Conservation (phyloP, 495 filamentous ascomycete species). For the Penicillium psychrofluorescens region DNA sequence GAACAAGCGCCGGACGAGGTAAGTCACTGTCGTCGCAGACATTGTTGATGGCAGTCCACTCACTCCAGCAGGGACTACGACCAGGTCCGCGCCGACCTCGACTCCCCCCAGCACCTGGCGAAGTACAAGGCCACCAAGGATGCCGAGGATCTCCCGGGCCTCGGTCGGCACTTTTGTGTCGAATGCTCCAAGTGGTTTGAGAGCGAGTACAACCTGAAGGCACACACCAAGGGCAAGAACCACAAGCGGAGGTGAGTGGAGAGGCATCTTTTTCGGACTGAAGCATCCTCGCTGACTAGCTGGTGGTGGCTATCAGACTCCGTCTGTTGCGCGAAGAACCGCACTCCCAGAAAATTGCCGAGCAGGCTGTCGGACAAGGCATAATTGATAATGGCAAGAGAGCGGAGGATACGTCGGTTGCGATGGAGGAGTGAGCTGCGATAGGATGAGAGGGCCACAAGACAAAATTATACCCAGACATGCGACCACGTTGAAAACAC, state of each 20-base stretch:
- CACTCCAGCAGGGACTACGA: slow-evolving; percentile 63
- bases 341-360: slow-evolving; percentile 78
- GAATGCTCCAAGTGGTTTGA: slow-evolving; percentile 97
- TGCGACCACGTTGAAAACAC: too few relatives aligned
- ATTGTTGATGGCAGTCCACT: too few relatives aligned
- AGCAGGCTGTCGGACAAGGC: slow-evolving; percentile 66
- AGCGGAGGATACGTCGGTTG: slow-evolving; percentile 19
- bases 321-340: slow-evolving; percentile 71
- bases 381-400: slow-evolving; percentile 53
- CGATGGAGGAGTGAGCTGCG: slow-evolving; percentile 27
- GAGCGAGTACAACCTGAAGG: slow-evolving; percentile 65
- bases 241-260: slow-evolving; percentile 76
- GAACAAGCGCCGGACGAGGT: slow-evolving; percentile 55
- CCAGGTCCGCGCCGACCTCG: slow-evolving; percentile 76
- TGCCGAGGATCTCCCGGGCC: slow-evolving; percentile 75
- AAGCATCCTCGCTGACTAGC: neutral
- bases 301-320: slow-evolving; percentile 42
- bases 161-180: slow-evolving; percentile 80
- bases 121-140: slow-evolving; percentile 73
- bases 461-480: too few relatives aligned
- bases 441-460: too few relatives aligned
- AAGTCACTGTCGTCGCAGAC: slow-evolving; percentile 1
- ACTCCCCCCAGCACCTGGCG: slow-evolving; percentile 65
- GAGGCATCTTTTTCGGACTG: neutral
- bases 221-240: slow-evolving; percentile 78